Base-by-base conservation (phyloP, 345 rosid genomes). In the Aegle marmelos region DNA sequence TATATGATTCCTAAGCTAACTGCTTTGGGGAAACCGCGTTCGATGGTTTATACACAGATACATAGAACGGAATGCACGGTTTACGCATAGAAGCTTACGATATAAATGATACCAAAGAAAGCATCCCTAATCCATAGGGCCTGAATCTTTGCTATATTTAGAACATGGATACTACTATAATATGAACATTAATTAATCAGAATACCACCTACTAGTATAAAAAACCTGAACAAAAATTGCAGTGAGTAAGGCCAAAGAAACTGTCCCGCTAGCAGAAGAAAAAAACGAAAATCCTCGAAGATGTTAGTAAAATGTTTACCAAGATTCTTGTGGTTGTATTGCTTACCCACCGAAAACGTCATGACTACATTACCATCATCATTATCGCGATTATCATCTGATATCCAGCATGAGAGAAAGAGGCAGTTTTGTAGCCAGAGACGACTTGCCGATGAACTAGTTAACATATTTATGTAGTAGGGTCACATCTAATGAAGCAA, bases 381-480 rank as follows among this genome's bases (percentile, higher is more conserved):
- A 25, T 31, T 36, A 69, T n/a, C 41, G 9, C 9, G 33, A 41
- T 77, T 57, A 78, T 90, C 92, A 88, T 79, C 87, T 53, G 21
- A 79, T 78, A 81, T 85, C 92, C 83, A 80, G 85, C 95, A 87
- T 89, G 90, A 89, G 85, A 82, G 79, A 78, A 88, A 70, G 87
- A 85, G 90, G 81, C 24, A 67, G 84, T 78, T 61, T 68, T 74
- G 68, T 91, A 91, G 92, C 92, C 92, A 83, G 75, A 78, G 86
- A 86, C 8, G 86, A 85, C 90, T 89, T 84, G 92, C 92, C 89
- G 90, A 80, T 75, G 68, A 58, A 75, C 16, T 6, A 65, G 45
- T 28, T 9, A 67, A 30, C 72, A 21, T 6, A 22, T 17, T 37
- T 10, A 4, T 1, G 24, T n/a, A n/a, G 10, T 22, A 10, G 6